Conservation (phyloP, 441 rosid genomes). For the Gossypium trilobum region DNA sequence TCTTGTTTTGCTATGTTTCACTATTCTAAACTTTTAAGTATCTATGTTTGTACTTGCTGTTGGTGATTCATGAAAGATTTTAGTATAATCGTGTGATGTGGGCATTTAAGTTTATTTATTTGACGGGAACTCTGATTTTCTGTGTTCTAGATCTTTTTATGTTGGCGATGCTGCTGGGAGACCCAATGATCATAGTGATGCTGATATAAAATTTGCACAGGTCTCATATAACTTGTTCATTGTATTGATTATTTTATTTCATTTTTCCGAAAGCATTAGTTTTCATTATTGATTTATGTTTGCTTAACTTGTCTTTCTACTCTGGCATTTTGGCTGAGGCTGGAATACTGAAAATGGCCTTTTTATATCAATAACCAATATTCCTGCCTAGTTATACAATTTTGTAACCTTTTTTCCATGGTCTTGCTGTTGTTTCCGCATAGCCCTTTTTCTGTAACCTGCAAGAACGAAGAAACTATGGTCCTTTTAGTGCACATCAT, state of each 20-base stretch:
- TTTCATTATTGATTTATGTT: not conserved
- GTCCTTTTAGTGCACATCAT: not conserved
- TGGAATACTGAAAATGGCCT: not conserved
- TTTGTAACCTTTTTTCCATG: not conserved
- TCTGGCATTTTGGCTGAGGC: not conserved
- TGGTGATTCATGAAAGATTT: not conserved
- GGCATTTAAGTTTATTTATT: not conserved
- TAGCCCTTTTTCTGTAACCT: not conserved
- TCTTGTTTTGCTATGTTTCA: not conserved
- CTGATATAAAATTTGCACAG: slow-evolving; percentile 79
- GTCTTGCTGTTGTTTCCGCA: not conserved
- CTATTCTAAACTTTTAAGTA: not conserved
- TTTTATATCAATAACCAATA: not conserved
- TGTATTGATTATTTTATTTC: not conserved
- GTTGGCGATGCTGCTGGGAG: slow-evolving; percentile 98
- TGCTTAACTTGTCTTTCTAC: not conserved
- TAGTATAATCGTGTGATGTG: not conserved
- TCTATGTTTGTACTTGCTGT: not conserved
- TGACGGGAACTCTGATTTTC: not conserved
- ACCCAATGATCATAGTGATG: slow-evolving; percentile 65
- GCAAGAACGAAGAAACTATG: not conserved
- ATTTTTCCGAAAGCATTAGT: not conserved
- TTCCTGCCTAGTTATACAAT: not conserved
- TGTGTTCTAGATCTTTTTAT: slow-evolving; percentile 58
- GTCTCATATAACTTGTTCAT: slow-evolving; percentile 24